Percentiles rank a stretch among this genome's conserved stretches.
Evolutionary conservation across 2,329 filamentous ascomycete species (phyloP).

Genomic region (Pseudocercospora fuligena): DNA sequence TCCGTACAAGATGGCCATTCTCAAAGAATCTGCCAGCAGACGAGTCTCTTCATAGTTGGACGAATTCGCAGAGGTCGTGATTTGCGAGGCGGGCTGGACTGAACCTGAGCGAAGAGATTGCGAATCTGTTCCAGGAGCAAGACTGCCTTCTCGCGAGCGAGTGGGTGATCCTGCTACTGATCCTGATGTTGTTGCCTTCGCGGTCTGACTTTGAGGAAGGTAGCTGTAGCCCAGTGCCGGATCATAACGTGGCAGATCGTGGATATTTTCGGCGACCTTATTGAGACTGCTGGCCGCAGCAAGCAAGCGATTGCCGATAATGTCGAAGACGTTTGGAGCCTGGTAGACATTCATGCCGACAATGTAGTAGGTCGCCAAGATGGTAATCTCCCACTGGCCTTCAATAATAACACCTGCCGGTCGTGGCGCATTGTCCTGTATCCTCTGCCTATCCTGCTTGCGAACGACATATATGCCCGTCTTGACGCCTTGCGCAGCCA

Average conservation of each 20-base stretch:
- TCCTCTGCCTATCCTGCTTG: conserved; percentile 59
- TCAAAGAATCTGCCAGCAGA: conserved; percentile 47
- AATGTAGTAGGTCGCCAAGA: conserved; percentile 64
- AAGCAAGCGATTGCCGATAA: conserved; percentile 59
- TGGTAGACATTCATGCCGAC: conserved; percentile 66
- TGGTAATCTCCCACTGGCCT: conserved; percentile 55
- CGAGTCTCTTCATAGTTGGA: conserved; percentile 29
- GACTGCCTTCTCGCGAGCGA: conserved; percentile 52
- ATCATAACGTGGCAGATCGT: conserved; percentile 60
- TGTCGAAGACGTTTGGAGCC: conserved; percentile 64
- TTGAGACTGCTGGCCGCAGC: conserved; percentile 61
- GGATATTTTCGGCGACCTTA: conserved; percentile 59
- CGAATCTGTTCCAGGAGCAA: conserved; percentile 35
- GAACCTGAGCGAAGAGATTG: conserved; percentile 39
- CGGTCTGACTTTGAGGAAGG: conserved; percentile 42
- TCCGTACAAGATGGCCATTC: conserved; percentile 52
- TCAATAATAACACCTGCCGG: conserved; percentile 47
- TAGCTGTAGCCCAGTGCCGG: conserved; percentile 66
- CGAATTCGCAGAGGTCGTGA: conserved; percentile 20
- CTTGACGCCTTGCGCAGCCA: conserved; percentile 36
- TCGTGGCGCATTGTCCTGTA: conserved; percentile 42
- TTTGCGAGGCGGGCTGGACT: conserved; percentile 32
- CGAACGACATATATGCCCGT: conserved; percentile 64
- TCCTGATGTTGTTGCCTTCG: conserved; percentile 44
- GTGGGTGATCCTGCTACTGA: conserved; percentile 43